A percentile compares a stretch with the other conserved stretches of the same genome.
Conservation (phyloP, 257 asterid species). For the Perilla frutescens region DNA sequence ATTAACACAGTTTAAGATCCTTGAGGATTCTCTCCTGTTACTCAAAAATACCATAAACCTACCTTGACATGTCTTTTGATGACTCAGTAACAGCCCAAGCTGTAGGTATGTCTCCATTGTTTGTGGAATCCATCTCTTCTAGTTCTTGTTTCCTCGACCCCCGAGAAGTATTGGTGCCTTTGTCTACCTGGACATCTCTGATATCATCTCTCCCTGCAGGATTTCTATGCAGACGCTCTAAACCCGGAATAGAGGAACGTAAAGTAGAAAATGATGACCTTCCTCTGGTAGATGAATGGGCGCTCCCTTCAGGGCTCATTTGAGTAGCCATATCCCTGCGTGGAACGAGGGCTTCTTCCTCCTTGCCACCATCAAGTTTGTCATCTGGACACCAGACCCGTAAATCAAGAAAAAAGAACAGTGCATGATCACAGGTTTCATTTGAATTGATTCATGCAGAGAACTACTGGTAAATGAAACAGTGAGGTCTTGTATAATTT, state of each 20-base stretch:
- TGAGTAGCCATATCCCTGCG: constrained; percentile 91
- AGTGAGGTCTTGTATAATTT: background rate
- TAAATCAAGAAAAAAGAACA: constrained; percentile 7
- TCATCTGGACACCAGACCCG: constrained; percentile 52
- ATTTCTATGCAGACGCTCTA: constrained; percentile 33
- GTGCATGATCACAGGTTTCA: background rate
- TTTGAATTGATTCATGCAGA: background rate
- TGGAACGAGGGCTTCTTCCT: constrained; percentile 50
- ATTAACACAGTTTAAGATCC: background rate
- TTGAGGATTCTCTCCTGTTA: too few relatives aligned
- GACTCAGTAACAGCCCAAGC: constrained; percentile 51
- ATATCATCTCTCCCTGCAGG: constrained; percentile 54
- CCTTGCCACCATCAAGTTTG: constrained; percentile 43
- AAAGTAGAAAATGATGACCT: constrained; percentile 52
- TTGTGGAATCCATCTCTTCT: constrained; percentile 35
- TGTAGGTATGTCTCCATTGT: constrained; percentile 34
- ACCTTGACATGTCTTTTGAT: constrained; percentile 57
- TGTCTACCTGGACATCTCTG: constrained; percentile 84
- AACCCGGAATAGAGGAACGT: constrained; percentile 43
- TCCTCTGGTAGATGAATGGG: constrained; percentile 59
- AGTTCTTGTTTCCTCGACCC: constrained; percentile 46
- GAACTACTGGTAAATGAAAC: too few relatives aligned
- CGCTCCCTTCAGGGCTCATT: constrained; percentile 83
- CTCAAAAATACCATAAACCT: background rate
- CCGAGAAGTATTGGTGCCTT: constrained; percentile 50